Evolutionary conservation across 2,329 filamentous ascomycete genomes (phyloP), one percentile per base, ranked within the genome.

Genomic region (Monosporascus sp.): DNA sequence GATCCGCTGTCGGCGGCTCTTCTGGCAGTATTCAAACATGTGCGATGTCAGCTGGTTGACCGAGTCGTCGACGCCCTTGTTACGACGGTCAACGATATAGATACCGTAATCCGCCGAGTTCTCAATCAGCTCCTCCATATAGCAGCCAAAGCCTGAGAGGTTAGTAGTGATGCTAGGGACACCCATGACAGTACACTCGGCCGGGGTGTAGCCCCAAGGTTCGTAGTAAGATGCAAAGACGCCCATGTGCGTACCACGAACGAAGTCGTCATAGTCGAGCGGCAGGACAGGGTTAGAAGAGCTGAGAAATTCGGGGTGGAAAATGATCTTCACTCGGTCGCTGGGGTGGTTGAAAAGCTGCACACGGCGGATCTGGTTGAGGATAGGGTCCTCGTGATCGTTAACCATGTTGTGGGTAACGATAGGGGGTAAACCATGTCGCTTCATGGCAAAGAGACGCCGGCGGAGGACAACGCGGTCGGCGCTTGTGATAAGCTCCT

Each of bases 321-420:
- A 99, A 60, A 99, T 81, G 55, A 99, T 82, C 82, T 99, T 99
- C 74, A 99, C 94, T 35, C 94, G 89, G 70, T 99, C 94, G 1
- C 86, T 85, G 1, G 92, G 89, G 71, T 96, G 88, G 76, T 99
- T 99, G 81, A 97, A 97, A 22, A 99, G 86, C 72, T 97, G 90
- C 50, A 97, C 95, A 44, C 94, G 86, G 49, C 94, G 89, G 65
- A 99, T 88, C 74, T 97, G 94, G 78, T 96, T 96, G 57, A 99
- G 77, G 49, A 99, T 90, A 2, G 93, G 94, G 64, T 99, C 94
- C 63, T 97, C 93, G 39, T 81, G 72, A 71, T 97, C 93, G 67
- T 96, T 97, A 63, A 90, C 75, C 93, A 99, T 97, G 80, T 99
- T 97, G 79, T 99, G 94, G 5, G 94, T 99, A 55, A 97, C 93